Evolutionary conservation across 805 yeast genomes (phyloP).

Genomic region (Zygotorulaspora danielsina): DNA sequence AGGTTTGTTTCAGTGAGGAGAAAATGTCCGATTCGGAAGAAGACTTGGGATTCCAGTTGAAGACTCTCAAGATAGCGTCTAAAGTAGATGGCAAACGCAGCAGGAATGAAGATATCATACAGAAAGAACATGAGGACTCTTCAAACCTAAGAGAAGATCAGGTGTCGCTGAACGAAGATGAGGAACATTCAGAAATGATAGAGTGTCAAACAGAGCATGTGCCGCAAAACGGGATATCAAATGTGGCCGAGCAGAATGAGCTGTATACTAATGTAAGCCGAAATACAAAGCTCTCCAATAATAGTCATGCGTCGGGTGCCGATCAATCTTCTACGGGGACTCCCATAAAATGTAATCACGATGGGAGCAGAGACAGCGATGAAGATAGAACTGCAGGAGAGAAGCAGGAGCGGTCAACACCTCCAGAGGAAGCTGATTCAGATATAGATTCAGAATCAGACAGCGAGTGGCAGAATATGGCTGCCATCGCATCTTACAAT

Average conservation of each 20-base stretch:
- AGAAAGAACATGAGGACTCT: neutral
- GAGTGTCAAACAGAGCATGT: neutral
- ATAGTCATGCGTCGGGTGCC: neutral
- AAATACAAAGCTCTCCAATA: neutral
- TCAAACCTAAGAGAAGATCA: neutral
- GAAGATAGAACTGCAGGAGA: neutral
- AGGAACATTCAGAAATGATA: neutral
- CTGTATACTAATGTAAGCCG: neutral
- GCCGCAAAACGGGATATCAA: neutral
- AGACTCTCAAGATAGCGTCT: slow-evolving; percentile 25
- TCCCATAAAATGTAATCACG: neutral
- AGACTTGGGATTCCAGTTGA: slow-evolving; percentile 28
- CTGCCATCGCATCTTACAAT: slow-evolving; percentile 70
- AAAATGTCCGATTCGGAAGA: slow-evolving; percentile 23
- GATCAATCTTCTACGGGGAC: neutral
- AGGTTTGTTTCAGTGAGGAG: neutral
- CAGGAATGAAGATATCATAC: neutral
- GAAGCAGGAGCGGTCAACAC: neutral
- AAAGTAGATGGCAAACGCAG: neutral
- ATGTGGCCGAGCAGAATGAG: neutral
- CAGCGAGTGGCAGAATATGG: slow-evolving; percentile 81
- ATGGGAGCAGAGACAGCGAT: neutral
- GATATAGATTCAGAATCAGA: slow-evolving; percentile 35
- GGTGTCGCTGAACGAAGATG: neutral
- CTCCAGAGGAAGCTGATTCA: slow-evolving; percentile 10